Conservation (phyloP, 2,329 filamentous ascomycete species). For the Colletotrichum plurivorum region DNA sequence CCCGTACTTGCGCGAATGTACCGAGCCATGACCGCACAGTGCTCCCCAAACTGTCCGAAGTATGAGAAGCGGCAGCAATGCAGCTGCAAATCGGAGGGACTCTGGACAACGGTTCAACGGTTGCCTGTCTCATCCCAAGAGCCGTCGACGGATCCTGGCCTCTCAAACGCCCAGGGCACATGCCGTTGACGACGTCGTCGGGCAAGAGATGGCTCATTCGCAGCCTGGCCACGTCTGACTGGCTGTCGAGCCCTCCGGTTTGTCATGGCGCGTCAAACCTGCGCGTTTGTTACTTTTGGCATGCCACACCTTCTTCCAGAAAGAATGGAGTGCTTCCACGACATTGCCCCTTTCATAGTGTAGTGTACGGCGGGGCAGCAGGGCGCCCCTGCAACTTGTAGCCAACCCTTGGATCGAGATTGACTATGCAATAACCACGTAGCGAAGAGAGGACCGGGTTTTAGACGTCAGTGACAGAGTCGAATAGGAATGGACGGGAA, state of each 20-base stretch:
- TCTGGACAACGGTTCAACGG: conserved; percentile 26
- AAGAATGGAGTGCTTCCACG: conserved; percentile 34
- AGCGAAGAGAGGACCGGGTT: conserved; percentile 13
- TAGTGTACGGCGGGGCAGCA: conserved; percentile 24
- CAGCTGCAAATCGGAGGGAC: not conserved
- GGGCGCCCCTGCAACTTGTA: conserved; percentile 30
- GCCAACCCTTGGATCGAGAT: conserved; percentile 35
- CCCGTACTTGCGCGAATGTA: not conserved
- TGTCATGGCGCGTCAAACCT: not conserved
- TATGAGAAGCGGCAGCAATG: not conserved
- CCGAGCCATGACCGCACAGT: conserved; percentile 21
- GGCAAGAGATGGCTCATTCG: not conserved
- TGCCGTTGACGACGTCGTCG: conserved; percentile 1
- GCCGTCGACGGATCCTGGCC: conserved; percentile 5
- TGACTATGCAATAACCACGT: conserved; percentile 9
- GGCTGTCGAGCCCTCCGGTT: too few species aligned
- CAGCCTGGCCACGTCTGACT: conserved; percentile 6
- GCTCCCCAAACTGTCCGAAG: conserved; percentile 12
- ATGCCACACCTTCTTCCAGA: conserved; percentile 32
- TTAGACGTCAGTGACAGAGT: conserved; percentile 21
- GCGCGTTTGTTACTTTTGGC: not conserved
- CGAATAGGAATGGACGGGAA: conserved; percentile 17
- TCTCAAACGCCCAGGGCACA: conserved; percentile 5
- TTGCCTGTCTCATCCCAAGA: conserved; percentile 5
- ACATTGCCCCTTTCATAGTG: conserved; percentile 27